Conservation (phyloP, 208 protist genomes). For the Crithidia brevicula region DNA sequence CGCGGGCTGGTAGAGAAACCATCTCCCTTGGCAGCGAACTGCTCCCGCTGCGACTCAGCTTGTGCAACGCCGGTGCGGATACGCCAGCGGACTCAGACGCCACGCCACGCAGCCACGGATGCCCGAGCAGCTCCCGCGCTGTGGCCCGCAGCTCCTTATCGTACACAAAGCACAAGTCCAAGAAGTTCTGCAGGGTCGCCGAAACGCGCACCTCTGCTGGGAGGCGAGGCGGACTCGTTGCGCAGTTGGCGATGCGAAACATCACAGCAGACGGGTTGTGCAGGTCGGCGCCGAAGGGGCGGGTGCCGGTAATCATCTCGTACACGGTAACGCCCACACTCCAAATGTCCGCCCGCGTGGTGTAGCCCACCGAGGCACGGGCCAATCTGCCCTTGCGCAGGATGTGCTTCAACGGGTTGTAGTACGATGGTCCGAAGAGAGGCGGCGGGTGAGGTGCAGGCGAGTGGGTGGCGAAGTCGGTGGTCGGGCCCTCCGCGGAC, state of each 20-base stretch:
- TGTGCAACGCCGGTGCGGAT: neutral
- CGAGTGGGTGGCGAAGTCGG: neutral
- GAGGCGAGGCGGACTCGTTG: slow-evolving; percentile 54
- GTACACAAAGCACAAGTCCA: slow-evolving; percentile 81
- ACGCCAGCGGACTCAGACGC: neutral
- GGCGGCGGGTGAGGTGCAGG: neutral
- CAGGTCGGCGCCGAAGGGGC: slow-evolving; percentile 71
- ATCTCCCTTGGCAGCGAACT: no score
- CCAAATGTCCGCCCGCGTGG: slow-evolving; percentile 85
- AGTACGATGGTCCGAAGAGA: slow-evolving; percentile 29
- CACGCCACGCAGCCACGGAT: slow-evolving; percentile 61
- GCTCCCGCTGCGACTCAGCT: neutral
- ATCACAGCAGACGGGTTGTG: slow-evolving; percentile 71
- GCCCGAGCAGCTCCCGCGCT: slow-evolving; percentile 62
- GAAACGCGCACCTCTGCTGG: slow-evolving; percentile 48
- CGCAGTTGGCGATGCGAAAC: slow-evolving; percentile 64
- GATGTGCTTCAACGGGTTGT: slow-evolving; percentile 47
- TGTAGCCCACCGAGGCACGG: slow-evolving; percentile 54
- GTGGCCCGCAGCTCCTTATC: slow-evolving; percentile 66
- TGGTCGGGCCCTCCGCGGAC: neutral
- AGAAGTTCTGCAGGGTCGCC: slow-evolving; percentile 52
- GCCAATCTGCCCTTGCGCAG: slow-evolving; percentile 18
- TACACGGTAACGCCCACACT: slow-evolving; percentile 84
- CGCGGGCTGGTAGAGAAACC: neutral
- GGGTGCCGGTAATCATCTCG: slow-evolving; percentile 81